phyloP scores from a whole-genome alignment of 805 yeast genomes.

The Hemisphaericaspora nanyangensis region DNA sequence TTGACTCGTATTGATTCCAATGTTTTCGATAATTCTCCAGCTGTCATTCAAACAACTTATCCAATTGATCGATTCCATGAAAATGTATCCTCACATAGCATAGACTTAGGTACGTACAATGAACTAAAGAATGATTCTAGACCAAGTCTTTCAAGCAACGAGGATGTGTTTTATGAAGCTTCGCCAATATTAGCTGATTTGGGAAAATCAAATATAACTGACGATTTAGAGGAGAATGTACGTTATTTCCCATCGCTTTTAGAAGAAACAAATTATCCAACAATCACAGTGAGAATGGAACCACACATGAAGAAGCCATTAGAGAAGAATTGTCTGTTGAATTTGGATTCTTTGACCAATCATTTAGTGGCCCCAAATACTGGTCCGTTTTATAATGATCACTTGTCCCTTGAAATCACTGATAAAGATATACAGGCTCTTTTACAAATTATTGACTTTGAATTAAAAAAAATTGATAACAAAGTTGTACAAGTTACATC shows the following conservation, averaged over 20 bases:
- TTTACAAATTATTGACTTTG: slow-evolving; percentile 2
- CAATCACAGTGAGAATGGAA: slow-evolving; percentile 4
- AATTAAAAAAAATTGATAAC: not conserved
- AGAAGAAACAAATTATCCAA: slow-evolving; percentile 6
- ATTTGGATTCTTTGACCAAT: slow-evolving; percentile 1
- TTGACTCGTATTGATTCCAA: slow-evolving; percentile 6
- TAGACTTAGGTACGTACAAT: not conserved
- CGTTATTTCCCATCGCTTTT: slow-evolving; percentile 6
- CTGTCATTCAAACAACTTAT: not conserved
- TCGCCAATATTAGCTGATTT: slow-evolving; percentile 2
- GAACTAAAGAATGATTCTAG: not conserved
- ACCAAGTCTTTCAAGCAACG: slow-evolving; percentile 2
- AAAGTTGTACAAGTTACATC: not conserved
- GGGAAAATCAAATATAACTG: not conserved
- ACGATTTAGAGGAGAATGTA: not conserved
- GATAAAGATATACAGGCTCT: slow-evolving; percentile 1
- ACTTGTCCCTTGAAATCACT: not conserved
- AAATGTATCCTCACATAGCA: not conserved
- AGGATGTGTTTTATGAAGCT: slow-evolving; percentile 8
- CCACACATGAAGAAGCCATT: slow-evolving; percentile 13
- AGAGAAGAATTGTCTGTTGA: slow-evolving; percentile 1
- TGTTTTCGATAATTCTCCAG: slow-evolving; percentile 2
- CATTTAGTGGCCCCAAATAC: not conserved
- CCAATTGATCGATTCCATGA: not conserved
- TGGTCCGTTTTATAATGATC: not conserved